phyloP scores from a whole-genome alignment of 192 early-diverging fungal species.

The Coemansia reversa region DNA sequence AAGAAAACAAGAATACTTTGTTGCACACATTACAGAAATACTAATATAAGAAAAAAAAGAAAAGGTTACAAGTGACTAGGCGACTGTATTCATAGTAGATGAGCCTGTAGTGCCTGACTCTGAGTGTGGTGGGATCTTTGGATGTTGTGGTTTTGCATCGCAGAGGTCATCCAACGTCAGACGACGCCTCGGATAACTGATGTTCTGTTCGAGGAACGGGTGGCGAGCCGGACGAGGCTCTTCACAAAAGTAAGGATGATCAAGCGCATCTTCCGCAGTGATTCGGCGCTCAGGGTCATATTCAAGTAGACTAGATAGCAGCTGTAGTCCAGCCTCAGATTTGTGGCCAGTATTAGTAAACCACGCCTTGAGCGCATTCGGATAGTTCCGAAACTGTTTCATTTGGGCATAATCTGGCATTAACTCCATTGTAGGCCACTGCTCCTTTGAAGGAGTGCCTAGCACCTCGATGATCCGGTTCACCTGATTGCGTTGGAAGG shows the following conservation, averaged over 20 bases:
- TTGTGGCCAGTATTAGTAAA: constrained; percentile 48
- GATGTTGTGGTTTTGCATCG: constrained; percentile 36
- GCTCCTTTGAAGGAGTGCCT: constrained; percentile 82
- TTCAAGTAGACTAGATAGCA: constrained; percentile 73
- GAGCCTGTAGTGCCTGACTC: constrained; percentile 22
- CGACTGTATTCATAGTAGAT: constrained; percentile 15
- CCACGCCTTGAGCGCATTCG: constrained; percentile 43
- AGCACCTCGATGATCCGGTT: constrained; percentile 82
- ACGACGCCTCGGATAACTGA: constrained; percentile 50
- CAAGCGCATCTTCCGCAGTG: constrained; percentile 72
- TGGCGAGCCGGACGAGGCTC: constrained; percentile 49
- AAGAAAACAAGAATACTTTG: constrained; percentile 1
- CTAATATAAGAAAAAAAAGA: background rate
- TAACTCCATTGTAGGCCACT: constrained; percentile 71
- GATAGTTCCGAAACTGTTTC: constrained; percentile 61
- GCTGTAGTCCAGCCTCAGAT: constrained; percentile 61
- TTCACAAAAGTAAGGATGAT: constrained; percentile 82
- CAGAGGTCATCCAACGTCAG: constrained; percentile 52
- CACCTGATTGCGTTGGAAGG: constrained; percentile 85
- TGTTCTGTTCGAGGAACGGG: constrained; percentile 52
- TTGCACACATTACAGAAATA: background rate
- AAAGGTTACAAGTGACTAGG: background rate
- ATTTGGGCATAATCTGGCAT: constrained; percentile 69
- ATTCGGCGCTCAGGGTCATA: constrained; percentile 80
- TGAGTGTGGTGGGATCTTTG: constrained; percentile 10